Conservation (phyloP, 208 protist genomes). For the Leishmania major region DNA sequence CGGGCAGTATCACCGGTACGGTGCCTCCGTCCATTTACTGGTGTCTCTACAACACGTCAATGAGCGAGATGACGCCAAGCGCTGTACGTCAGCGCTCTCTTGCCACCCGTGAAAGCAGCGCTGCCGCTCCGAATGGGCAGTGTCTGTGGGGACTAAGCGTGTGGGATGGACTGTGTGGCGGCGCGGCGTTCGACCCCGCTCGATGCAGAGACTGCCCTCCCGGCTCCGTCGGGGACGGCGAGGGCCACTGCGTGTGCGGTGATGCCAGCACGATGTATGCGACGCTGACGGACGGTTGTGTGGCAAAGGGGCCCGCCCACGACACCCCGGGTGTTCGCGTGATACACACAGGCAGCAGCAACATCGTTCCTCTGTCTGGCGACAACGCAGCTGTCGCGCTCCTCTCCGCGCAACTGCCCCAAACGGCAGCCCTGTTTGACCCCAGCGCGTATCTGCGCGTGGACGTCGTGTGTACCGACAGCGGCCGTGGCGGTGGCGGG, state of each 20-base stretch:
- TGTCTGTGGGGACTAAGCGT: slow-evolving; percentile 30
- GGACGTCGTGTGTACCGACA: slow-evolving; percentile 23
- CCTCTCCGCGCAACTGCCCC: slow-evolving; percentile 27
- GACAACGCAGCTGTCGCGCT: slow-evolving; percentile 20
- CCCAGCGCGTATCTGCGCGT: slow-evolving; percentile 29
- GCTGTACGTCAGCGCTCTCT: slow-evolving; percentile 16
- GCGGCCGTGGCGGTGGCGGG: slow-evolving; percentile 19
- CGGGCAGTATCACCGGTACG: slow-evolving; percentile 8
- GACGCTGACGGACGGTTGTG: slow-evolving; percentile 26
- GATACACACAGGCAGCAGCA: background rate
- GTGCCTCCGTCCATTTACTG: slow-evolving; percentile 30
- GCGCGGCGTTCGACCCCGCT: slow-evolving; percentile 14
- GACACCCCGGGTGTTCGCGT: slow-evolving; percentile 14
- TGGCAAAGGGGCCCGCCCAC: slow-evolving; percentile 16
- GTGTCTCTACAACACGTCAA: slow-evolving; percentile 26
- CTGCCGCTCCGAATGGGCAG: slow-evolving; percentile 10
- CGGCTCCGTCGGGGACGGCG: slow-evolving; percentile 26
- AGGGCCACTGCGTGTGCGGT: slow-evolving; percentile 40
- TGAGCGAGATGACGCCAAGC: slow-evolving; percentile 7
- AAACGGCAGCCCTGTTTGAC: slow-evolving; percentile 20
- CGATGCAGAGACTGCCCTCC: slow-evolving; percentile 27
- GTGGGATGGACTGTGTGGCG: slow-evolving; percentile 32
- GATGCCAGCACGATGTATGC: slow-evolving; percentile 21
- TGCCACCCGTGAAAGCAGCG: slow-evolving; percentile 16
- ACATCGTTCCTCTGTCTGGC: slow-evolving; percentile 9